A percentile compares a stretch with the other conserved stretches of the same genome.
Evolutionary conservation across 192 early-diverging fungal species (phyloP).

Genomic region (Gamsiella multidivaricata): DNA sequence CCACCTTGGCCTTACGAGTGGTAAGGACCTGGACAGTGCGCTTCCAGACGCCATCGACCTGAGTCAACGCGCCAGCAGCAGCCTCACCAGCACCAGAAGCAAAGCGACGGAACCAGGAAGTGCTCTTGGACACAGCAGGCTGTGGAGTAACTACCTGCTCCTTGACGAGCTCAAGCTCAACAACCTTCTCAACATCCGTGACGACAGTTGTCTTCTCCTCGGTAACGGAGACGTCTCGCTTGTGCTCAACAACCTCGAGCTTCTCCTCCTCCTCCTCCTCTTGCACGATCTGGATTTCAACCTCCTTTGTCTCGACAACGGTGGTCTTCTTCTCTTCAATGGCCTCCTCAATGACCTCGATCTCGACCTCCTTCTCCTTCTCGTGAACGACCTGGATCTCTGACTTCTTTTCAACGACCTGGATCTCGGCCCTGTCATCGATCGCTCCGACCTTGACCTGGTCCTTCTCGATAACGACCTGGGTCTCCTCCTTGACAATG

Average conservation of each 20-base stretch:
- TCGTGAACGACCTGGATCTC: constrained; percentile 3
- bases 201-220: too few relatives aligned
- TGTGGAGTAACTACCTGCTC: too few relatives aligned
- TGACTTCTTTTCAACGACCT: not conserved
- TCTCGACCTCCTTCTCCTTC: constrained; percentile 1
- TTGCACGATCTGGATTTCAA: not conserved
- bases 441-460: too few relatives aligned
- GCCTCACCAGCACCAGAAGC: constrained; percentile 9
- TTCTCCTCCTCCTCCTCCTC: not conserved
- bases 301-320: not conserved
- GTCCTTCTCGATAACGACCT: not conserved
- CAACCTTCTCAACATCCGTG: too few relatives aligned
- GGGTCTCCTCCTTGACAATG: constrained; percentile 8
- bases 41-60: constrained; percentile 32
- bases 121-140: constrained; percentile 24
- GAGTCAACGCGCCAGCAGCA: constrained; percentile 5
- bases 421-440: not conserved
- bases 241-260: too few relatives aligned
- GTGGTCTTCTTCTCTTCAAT: constrained; percentile 18
- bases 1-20: constrained; percentile 24
- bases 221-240: too few relatives aligned
- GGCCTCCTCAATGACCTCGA: too few relatives aligned
- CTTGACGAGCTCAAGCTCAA: too few relatives aligned
- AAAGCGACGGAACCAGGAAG: constrained; percentile 26
- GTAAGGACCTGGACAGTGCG: constrained; percentile 27